phyloP scores from a whole-genome alignment of 208 protist genomes.

The Leishmania martiniquensis region DNA sequence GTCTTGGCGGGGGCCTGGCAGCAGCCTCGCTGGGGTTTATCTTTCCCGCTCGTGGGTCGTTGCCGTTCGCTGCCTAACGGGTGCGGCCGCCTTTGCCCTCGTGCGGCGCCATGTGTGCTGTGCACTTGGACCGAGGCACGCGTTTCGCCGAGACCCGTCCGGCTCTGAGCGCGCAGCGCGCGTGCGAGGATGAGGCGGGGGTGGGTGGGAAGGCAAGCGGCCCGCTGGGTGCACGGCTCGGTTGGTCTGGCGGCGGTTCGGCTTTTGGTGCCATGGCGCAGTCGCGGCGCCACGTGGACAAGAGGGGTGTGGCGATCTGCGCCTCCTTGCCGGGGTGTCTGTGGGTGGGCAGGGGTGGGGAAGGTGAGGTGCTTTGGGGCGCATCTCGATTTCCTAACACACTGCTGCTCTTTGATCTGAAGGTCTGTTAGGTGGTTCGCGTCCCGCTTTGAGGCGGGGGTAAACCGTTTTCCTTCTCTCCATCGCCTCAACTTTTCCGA shows the following conservation, averaged over 20 bases:
- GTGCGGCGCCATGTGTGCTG: not conserved
- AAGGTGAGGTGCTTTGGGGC: no score
- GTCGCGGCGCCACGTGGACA: not conserved
- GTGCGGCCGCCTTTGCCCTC: not conserved
- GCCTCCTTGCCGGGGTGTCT: no score
- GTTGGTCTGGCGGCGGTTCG: not conserved
- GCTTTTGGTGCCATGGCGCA: not conserved
- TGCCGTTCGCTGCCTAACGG: not conserved
- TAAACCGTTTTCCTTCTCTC: no score
- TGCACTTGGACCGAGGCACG: not conserved
- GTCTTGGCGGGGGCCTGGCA: no score
- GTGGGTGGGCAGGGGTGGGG: no score
- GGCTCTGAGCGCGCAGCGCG: not conserved
- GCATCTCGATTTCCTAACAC: not conserved
- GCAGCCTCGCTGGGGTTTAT: no score
- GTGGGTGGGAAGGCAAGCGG: not conserved
- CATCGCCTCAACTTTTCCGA: no score
- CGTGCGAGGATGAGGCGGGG: not conserved
- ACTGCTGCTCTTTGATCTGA: not conserved
- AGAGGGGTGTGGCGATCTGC: not conserved
- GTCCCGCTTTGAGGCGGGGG: no score
- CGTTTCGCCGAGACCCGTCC: not conserved
- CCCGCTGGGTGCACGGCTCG: not conserved
- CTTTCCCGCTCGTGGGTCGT: no score
- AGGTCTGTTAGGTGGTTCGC: no score